Conservation (phyloP, 208 protist species). For the Endotrypanum monterogeii region DNA sequence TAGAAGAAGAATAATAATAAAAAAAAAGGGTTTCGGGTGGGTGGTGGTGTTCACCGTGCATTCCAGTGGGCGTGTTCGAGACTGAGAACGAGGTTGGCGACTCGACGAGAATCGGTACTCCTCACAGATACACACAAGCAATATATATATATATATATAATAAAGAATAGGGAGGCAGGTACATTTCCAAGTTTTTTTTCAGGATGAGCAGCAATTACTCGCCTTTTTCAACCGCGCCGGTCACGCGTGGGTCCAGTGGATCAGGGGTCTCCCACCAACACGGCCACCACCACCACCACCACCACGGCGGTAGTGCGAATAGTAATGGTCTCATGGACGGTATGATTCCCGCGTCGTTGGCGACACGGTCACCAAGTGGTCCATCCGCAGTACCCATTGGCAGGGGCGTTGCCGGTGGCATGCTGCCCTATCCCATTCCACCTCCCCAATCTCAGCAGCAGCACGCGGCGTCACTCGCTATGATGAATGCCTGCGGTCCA, state of each 20-base stretch:
- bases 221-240: constrained; percentile 22
- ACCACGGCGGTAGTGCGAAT: constrained; percentile 9
- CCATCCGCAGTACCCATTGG: neutral
- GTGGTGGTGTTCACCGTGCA: too few relatives aligned
- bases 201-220: constrained; percentile 30
- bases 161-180: too few relatives aligned
- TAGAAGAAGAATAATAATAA: neutral
- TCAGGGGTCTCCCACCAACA: constrained; percentile 1
- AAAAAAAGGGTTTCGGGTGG: neutral
- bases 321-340: constrained; percentile 17
- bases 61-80: neutral
- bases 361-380: constrained; percentile 5
- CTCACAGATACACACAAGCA: neutral
- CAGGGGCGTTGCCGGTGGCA: constrained; percentile 1
- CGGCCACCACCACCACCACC: neutral
- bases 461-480: constrained; percentile 1
- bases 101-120: neutral
- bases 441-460: constrained; percentile 19
- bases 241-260: constrained; percentile 5
- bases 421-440: constrained; percentile 17
- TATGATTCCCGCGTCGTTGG: neutral
- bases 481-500: constrained; percentile 1
- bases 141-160: too few relatives aligned
- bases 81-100: neutral
- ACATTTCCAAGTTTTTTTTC: too few relatives aligned